These are phyloP conservation scores for Mycena crocata DNA, from an alignment of 768 basidiomycete genomes.

Conservation along the genomic window DNA sequence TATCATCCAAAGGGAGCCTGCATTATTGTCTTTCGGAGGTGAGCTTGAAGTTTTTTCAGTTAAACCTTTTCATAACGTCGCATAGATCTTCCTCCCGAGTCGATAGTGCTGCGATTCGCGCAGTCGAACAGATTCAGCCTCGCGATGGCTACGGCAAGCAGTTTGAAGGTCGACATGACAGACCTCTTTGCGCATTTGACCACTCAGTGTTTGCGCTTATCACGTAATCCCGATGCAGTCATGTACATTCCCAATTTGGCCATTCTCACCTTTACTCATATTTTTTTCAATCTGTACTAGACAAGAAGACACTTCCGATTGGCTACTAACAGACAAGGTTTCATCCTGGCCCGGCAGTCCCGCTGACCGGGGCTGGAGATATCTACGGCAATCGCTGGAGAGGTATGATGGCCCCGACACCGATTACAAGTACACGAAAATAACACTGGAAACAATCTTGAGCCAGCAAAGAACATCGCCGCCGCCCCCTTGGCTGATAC, in stretches of 20 bases:
- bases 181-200: slow-evolving; percentile 86
- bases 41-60: slow-evolving; percentile 39
- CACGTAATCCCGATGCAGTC: slow-evolving; percentile 68
- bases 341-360: slow-evolving; percentile 87
- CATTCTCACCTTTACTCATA: slow-evolving; percentile 16
- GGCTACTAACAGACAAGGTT: slow-evolving; percentile 86
- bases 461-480: slow-evolving; percentile 68
- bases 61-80: slow-evolving; percentile 31
- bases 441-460: slow-evolving; percentile 81
- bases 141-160: slow-evolving; percentile 81
- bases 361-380: slow-evolving; percentile 87
- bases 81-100: slow-evolving; percentile 41
- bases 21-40: slow-evolving; percentile 74
- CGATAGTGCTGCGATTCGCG: slow-evolving; percentile 82
- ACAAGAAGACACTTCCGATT: slow-evolving; percentile 77
- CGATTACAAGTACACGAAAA: slow-evolving; percentile 82
- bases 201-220: slow-evolving; percentile 80
- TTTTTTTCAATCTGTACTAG: slow-evolving; percentile 57
- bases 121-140: slow-evolving; percentile 83
- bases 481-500: slow-evolving; percentile 88
- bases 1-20: slow-evolving; percentile 75
- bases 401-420: slow-evolving; percentile 80
- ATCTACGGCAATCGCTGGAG: slow-evolving; percentile 83
- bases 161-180: slow-evolving; percentile 87
- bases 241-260: slow-evolving; percentile 56